These are phyloP conservation scores for Hypomontagnella submonticulosa DNA, from an alignment of 495 filamentous ascomycete species.

Conservation along the genomic window DNA sequence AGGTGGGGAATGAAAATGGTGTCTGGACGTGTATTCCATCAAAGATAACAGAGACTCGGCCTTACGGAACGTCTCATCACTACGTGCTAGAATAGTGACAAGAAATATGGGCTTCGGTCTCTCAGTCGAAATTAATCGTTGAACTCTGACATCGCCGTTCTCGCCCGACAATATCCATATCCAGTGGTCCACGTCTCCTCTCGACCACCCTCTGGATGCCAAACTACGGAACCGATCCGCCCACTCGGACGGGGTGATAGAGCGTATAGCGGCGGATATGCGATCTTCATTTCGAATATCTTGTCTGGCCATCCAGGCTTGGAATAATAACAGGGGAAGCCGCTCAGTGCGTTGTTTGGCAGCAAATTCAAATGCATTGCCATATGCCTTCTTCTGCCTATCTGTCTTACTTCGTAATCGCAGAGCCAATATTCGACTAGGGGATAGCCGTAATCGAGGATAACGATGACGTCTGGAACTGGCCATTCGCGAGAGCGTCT, in stretches of 20 bases:
- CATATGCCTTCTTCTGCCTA: conserved; percentile 31
- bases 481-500: conserved; percentile 39
- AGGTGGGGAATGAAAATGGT: conserved; percentile 38
- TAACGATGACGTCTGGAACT: conserved; percentile 20
- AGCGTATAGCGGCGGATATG: conserved; percentile 30
- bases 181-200: conserved; percentile 52
- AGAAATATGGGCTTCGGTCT: conserved; percentile 55
- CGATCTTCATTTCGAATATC: conserved; percentile 30
- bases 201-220: conserved; percentile 39
- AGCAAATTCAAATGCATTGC: conserved; percentile 14
- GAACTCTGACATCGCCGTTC: conserved; percentile 47
- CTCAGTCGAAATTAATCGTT: conserved; percentile 49
- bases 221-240: conserved; percentile 40
- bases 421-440: conserved; percentile 38
- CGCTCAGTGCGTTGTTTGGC: conserved; percentile 37
- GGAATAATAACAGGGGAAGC: conserved; percentile 48
- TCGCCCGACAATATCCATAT: conserved; percentile 55
- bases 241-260: conserved; percentile 46
- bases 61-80: conserved; percentile 46
- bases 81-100: conserved; percentile 48
- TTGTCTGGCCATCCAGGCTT: conserved; percentile 48
- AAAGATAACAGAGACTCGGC: conserved; percentile 44
- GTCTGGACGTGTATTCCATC: conserved; percentile 46
- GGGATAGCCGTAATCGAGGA: conserved; percentile 31
- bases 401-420: conserved; percentile 33